Base-by-base conservation (phyloP, 2,329 filamentous ascomycete genomes). In the Xylariomycetidae sp. region DNA sequence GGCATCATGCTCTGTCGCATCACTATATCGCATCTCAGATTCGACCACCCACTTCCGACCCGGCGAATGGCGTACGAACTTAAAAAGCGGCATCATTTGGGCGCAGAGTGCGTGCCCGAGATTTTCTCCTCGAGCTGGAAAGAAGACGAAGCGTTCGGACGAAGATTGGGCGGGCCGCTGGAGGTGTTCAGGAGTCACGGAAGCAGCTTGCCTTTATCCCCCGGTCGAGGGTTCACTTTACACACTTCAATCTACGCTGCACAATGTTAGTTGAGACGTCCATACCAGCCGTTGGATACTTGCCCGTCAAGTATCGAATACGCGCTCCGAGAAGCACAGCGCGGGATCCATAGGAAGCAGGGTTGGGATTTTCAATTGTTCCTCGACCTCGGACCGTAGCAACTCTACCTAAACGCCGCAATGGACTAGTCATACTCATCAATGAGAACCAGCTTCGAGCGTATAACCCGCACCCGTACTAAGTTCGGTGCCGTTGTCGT, bases 21-120 rank as follows among this genome's bases (percentile, higher is more conserved):
- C 42, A 50, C 38, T 47, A 46, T 44, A 52, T 47, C 47, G 42
- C 47, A 47, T 48, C 44, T 43, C 39, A 43, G 44, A 41, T 46
- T 48, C 44, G 42, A 47, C 36, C 44, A 43, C 49, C 52, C 49
- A 50, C 49, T 56, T 50, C 51, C 48, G 49, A 54, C 43, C 46
- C 48, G 60, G 60, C 59, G 60, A 62, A 63, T 50, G 60, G 60
- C 59, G 60, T 57, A 63, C 54, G 53, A 58, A 57, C 44, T 50
- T 55, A 58, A 56, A 59, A 45, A 53, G 51, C 51, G 52, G 53
- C 50, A 57, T 55, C 39, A 27, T 49, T 42, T 37, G 44, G 52
- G 51, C 48, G 46, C 46, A 54, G 49, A 46, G 51, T 50, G n/a
- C n/a, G n/a, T n/a, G n/a, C 45, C 46, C 44, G 48, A 42, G 44